Evolutionary conservation across 2,329 filamentous ascomycete species (phyloP).

Genomic region (Gaeumannomyces sp.): DNA sequence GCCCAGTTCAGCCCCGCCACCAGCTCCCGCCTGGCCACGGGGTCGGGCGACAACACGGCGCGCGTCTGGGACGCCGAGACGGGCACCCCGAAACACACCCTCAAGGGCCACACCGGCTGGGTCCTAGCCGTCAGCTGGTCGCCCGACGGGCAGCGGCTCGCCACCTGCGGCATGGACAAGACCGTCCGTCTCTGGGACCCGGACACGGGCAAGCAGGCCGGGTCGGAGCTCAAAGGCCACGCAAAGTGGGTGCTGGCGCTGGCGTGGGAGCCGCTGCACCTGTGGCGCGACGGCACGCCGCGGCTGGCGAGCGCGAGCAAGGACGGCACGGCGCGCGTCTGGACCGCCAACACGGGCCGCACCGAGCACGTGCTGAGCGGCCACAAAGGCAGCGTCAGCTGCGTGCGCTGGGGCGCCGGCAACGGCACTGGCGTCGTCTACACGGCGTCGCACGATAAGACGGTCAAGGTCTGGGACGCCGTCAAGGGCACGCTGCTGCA

Average conservation of each 20-base stretch:
- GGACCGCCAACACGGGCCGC: slow-evolving; percentile 71
- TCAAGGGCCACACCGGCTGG: slow-evolving; percentile 86
- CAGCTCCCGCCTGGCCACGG: slow-evolving; percentile 75
- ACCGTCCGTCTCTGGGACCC: slow-evolving; percentile 87
- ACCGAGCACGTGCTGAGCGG: slow-evolving; percentile 80
- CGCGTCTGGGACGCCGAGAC: slow-evolving; percentile 94
- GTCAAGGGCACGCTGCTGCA: slow-evolving; percentile 72
- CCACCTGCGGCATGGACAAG: slow-evolving; percentile 90
- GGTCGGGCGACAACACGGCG: slow-evolving; percentile 78
- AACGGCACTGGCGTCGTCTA: slow-evolving; percentile 74
- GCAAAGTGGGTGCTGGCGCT: slow-evolving; percentile 83
- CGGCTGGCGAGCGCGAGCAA: slow-evolving; percentile 83
- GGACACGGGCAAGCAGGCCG: slow-evolving; percentile 67
- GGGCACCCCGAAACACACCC: slow-evolving; percentile 77
- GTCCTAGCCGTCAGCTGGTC: slow-evolving; percentile 84
- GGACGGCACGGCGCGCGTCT: slow-evolving; percentile 81
- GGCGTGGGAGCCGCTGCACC: slow-evolving; percentile 89
- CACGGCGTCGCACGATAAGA: slow-evolving; percentile 85
- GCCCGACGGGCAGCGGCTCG: slow-evolving; percentile 73
- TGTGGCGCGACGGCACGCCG: slow-evolving; percentile 67
- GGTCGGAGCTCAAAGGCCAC: slow-evolving; percentile 73
- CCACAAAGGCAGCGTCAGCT: slow-evolving; percentile 83
- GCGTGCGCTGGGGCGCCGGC: slow-evolving; percentile 73
- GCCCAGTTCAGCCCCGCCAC: slow-evolving; percentile 78
- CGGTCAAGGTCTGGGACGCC: slow-evolving; percentile 84